These are phyloP conservation scores for Oidium heveae DNA, from an alignment of 2,329 filamentous ascomycete genomes.

Conservation along the genomic window DNA sequence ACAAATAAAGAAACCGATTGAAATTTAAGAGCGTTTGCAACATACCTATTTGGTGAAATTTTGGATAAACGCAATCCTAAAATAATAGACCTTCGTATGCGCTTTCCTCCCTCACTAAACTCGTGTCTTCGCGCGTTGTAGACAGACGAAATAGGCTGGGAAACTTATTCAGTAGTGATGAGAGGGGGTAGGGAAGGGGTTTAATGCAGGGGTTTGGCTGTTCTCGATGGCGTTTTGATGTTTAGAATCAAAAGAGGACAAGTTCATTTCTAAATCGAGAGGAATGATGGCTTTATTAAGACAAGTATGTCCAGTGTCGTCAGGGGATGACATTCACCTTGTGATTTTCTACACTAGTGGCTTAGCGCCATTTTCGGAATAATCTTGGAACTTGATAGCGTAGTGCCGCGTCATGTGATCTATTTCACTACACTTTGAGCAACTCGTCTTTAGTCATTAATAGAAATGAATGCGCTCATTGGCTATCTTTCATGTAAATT, in stretches of 20 bases:
- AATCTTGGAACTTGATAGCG: no score
- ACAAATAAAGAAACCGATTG: no score
- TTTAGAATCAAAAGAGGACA: conserved; percentile 6
- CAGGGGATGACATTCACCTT: neutral
- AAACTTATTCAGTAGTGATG: neutral
- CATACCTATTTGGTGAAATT: no score
- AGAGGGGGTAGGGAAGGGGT: neutral
- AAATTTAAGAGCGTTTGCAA: no score
- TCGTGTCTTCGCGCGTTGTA: neutral
- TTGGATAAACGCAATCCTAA: no score
- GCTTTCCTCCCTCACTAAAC: neutral
- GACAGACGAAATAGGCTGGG: neutral
- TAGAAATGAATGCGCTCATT: no score
- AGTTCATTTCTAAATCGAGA: conserved; percentile 3
- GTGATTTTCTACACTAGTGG: neutral
- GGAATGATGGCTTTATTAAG: conserved; percentile 1
- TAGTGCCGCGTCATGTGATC: no score
- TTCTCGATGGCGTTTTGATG: conserved; percentile 5
- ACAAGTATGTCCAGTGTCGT: neutral
- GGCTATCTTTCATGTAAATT: no score
- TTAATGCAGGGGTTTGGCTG: neutral
- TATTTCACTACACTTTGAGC: no score
- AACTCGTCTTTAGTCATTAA: no score
- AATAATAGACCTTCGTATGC: neutral
- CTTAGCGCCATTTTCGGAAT: neutral